phyloP scores from a whole-genome alignment of 192 early-diverging fungal species.

The Linnemannia schmuckeri region DNA sequence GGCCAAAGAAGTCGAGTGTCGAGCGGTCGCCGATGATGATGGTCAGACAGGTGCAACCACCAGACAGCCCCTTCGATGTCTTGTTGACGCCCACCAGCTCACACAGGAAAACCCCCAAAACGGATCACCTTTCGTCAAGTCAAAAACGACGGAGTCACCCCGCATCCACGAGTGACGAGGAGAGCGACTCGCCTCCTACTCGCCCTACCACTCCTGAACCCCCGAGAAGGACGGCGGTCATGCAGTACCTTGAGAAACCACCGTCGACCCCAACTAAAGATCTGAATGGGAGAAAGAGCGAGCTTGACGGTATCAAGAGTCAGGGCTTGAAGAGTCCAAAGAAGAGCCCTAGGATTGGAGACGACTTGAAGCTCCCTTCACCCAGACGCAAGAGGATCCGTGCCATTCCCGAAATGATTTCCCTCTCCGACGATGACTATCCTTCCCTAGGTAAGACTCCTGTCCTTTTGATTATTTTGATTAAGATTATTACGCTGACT shows the following conservation, averaged over 20 bases:
- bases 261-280: neutral
- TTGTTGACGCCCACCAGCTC: neutral
- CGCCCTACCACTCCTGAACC: neutral
- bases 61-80: neutral
- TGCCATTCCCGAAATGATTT: neutral
- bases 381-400: slow-evolving; percentile 20
- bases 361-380: slow-evolving; percentile 23
- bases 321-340: neutral
- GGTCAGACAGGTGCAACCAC: neutral
- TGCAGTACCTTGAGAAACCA: neutral
- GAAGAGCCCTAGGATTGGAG: neutral
- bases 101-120: neutral
- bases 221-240: neutral
- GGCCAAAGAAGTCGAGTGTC: neutral
- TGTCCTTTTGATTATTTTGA: too few species aligned
- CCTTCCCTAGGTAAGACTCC: neutral
- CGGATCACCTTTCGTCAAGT: neutral
- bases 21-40: neutral
- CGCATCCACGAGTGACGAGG: neutral
- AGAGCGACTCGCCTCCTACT: neutral
- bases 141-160: neutral
- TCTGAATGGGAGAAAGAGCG: neutral
- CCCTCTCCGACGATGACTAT: slow-evolving; percentile 29
- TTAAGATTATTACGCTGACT: too few species aligned
- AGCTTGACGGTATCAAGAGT: neutral